Conservation (phyloP, 2,329 filamentous ascomycete genomes). For the Pyrenophora teres region DNA sequence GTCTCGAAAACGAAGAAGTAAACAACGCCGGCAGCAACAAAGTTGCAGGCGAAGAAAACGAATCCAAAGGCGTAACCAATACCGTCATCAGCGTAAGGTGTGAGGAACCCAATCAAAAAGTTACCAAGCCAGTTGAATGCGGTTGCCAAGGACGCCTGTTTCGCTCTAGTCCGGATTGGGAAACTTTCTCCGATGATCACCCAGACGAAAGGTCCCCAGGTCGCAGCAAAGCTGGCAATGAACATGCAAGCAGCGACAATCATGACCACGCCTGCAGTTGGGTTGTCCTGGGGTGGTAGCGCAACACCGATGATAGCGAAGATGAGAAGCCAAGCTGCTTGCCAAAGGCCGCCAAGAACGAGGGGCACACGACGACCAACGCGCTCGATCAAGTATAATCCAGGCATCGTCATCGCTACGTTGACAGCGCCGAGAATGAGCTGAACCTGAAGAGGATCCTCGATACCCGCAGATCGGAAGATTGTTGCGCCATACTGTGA, state of each 20-base stretch:
- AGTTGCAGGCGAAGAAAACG: constrained; percentile 45
- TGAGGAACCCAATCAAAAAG: constrained; percentile 48
- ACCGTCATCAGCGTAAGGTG: constrained; percentile 40
- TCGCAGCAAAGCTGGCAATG: constrained; percentile 71
- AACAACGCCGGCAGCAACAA: constrained; percentile 34
- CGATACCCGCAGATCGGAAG: constrained; percentile 68
- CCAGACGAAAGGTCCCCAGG: constrained; percentile 65
- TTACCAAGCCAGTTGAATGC: constrained; percentile 45
- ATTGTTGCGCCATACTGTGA: constrained; percentile 67
- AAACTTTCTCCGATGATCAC: constrained; percentile 49
- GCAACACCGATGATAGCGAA: constrained; percentile 56
- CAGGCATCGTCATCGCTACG: constrained; percentile 68
- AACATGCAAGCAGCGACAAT: constrained; percentile 76
- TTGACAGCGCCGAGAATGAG: constrained; percentile 63
- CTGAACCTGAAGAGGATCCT: constrained; percentile 60
- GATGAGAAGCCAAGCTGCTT: constrained; percentile 67
- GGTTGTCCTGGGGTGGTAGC: constrained; percentile 35
- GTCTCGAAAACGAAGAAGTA: constrained; percentile 47
- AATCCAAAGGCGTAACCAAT: constrained; percentile 44
- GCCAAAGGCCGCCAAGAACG: constrained; percentile 69
- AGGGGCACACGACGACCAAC: constrained; percentile 71
- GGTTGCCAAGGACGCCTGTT: constrained; percentile 42
- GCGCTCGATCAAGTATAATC: constrained; percentile 70
- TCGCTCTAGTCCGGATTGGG: constrained; percentile 41
- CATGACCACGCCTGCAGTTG: constrained; percentile 66